Base-by-base conservation (phyloP, 169 alveolate species). In the Plasmodium reichenowi region DNA sequence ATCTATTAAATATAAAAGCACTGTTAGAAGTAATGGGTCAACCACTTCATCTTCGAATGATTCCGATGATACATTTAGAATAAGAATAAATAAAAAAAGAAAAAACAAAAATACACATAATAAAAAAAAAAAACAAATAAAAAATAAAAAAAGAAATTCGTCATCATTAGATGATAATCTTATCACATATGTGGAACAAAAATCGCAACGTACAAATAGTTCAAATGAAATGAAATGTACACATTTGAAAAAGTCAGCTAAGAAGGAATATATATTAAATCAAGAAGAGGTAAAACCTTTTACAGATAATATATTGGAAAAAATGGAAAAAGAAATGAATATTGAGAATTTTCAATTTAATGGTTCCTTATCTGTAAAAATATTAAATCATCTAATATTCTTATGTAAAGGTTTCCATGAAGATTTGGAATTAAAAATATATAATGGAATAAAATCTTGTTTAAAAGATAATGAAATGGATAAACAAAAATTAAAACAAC, bases 351-450 rank as follows among this genome's bases (percentile, higher is more conserved):
- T 68, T 24, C 50, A 29, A 52, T 83, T 83, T 72, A 83, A 83
- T 58, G 91, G 85, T n/a, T 32, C 85, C 24, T 45, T 83, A 59
- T 68, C 67, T 17, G n/a, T 68, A 29, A 83, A 83, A 54, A 83
- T 83, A 54, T 68, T 83, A 68, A 83, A 83, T 63, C 80, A 83
- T 83, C 70, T 83, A 48, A 20, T 83, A 54, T 50, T 68, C 70
- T 20, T 83, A 29, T 83, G 91, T 63, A 83, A 83, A 68, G 85
- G 83, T 2, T 83, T 68, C 32, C 91, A 83, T 56, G 73, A 83
- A 60, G 91, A 83, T 32, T 83, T 83, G n/a, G 91, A 83, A 72
- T 26, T 83, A 38, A 83, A 83, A 68, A 83, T 83, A 68, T 83
- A 83, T 60, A 83, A 83, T 62, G 91, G 91, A 4, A 52, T 83